Conservation (phyloP, 1,284 basidiomycete genomes). For the Inonotus obliquus region DNA sequence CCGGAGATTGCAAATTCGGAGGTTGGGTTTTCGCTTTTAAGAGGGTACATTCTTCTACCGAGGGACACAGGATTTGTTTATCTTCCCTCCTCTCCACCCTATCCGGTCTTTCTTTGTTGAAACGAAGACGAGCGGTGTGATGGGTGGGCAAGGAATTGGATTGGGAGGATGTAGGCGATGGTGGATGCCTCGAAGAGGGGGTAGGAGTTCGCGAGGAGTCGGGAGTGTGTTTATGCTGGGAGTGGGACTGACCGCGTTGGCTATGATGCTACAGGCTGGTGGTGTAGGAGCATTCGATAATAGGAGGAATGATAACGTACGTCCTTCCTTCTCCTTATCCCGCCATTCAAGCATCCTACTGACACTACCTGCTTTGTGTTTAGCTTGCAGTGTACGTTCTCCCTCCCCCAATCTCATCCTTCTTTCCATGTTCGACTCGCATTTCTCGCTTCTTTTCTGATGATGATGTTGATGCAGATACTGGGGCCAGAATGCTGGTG, state of each 20-base stretch:
- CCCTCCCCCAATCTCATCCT: no score
- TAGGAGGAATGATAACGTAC: constrained; percentile 18
- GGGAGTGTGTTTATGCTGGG: neutral
- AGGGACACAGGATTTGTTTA: neutral
- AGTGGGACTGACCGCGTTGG: no score
- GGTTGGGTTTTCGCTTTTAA: neutral
- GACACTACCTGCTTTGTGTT: neutral
- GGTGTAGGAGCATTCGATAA: constrained; percentile 10
- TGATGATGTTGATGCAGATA: constrained; percentile 13
- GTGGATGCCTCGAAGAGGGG: no score
- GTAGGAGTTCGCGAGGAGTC: neutral
- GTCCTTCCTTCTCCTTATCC: neutral
- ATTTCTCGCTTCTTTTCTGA: neutral
- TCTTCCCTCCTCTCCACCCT: neutral
- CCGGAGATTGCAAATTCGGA: neutral
- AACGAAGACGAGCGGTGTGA: no score
- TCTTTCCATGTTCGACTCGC: neutral
- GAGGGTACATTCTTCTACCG: neutral
- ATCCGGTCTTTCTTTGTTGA: no score
- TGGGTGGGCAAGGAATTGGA: no score
- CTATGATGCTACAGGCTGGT: neutral
- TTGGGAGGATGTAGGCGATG: no score
- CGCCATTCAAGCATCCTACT: neutral
- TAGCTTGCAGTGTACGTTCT: constrained; percentile 18
- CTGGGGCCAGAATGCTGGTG: constrained; percentile 18